phyloP scores from a whole-genome alignment of 1,284 basidiomycete species.

The Trametes pubescens region DNA sequence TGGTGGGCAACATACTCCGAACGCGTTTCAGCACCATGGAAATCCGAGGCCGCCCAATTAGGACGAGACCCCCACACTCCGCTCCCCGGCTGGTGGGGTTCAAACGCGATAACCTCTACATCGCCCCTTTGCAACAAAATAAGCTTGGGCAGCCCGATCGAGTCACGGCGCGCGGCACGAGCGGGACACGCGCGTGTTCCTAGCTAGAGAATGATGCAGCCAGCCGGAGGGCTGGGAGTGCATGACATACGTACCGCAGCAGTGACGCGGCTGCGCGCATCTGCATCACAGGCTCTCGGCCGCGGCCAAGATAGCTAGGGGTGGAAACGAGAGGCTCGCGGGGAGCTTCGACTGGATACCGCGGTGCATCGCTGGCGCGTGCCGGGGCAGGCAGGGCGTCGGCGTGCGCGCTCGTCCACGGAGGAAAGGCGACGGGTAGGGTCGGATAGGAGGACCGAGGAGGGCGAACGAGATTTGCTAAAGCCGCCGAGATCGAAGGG shows the following conservation, averaged over 20 bases:
- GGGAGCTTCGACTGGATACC: neutral
- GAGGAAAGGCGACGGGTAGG: slow-evolving; percentile 3
- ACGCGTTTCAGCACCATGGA: slow-evolving; percentile 34
- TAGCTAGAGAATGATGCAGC: slow-evolving; percentile 11
- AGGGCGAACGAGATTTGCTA: slow-evolving; percentile 7
- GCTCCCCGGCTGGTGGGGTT: slow-evolving; percentile 11
- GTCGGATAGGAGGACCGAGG: slow-evolving; percentile 1
- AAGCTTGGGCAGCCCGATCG: slow-evolving; percentile 21
- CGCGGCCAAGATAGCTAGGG: slow-evolving; percentile 11
- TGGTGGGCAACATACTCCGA: slow-evolving; percentile 15
- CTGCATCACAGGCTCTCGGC: slow-evolving; percentile 12
- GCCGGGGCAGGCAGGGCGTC: neutral
- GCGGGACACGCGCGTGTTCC: slow-evolving; percentile 6
- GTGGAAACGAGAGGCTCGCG: neutral
- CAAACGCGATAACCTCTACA: slow-evolving; percentile 29
- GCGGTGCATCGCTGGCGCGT: neutral
- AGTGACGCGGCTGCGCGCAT: slow-evolving; percentile 14
- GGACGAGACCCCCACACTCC: slow-evolving; percentile 20
- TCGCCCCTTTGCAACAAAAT: slow-evolving; percentile 18
- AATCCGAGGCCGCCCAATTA: slow-evolving; percentile 22
- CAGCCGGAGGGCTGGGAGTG: slow-evolving; percentile 7
- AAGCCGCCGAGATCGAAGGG: slow-evolving; percentile 14
- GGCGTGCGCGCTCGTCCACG: neutral
- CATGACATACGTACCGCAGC: slow-evolving; percentile 20
- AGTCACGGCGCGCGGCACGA: slow-evolving; percentile 14